Evolutionary conservation across 1,284 basidiomycete species (phyloP).

Genomic region (Ustilago trichophora): DNA sequence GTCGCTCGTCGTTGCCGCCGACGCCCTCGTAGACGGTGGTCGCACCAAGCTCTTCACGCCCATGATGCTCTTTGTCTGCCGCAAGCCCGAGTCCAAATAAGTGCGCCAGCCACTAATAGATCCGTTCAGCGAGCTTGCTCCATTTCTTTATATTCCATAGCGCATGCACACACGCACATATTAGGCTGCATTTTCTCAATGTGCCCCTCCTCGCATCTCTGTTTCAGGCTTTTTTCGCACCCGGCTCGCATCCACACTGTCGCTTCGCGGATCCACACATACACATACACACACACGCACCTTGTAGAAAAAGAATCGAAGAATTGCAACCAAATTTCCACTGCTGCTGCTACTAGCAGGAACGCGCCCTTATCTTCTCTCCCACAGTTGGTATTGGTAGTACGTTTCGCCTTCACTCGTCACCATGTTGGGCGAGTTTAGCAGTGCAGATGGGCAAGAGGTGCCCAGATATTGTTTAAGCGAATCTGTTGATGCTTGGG

Average conservation of each 20-base stretch:
- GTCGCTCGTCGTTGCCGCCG: conserved; percentile 82
- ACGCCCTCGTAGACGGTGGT: conserved; percentile 84
- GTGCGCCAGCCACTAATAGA: no score
- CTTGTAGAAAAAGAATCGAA: conserved; percentile 2
- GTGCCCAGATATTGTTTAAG: conserved; percentile 23
- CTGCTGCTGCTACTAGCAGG: no score
- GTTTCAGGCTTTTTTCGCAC: not conserved
- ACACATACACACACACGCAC: no score
- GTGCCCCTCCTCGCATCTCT: not conserved
- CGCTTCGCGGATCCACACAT: conserved; percentile 26
- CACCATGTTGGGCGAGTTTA: conserved; percentile 17
- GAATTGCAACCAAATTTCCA: no score
- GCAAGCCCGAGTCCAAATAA: conserved; percentile 28
- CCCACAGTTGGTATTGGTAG: conserved; percentile 48
- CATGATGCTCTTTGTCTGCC: conserved; percentile 61
- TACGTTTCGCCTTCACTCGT: conserved; percentile 26
- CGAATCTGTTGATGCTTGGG: conserved; percentile 13
- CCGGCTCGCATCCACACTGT: conserved; percentile 9
- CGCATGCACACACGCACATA: no score
- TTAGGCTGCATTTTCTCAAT: no score
- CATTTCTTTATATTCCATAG: no score
- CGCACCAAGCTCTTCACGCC: conserved; percentile 76
- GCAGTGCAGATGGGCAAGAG: conserved; percentile 15
- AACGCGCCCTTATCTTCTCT: conserved; percentile 12
- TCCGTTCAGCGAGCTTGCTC: no score